Evolutionary conservation across 768 basidiomycete species (phyloP), one percentile per base, ranked within the genome.

Genomic region (Trametes meyenii): DNA sequence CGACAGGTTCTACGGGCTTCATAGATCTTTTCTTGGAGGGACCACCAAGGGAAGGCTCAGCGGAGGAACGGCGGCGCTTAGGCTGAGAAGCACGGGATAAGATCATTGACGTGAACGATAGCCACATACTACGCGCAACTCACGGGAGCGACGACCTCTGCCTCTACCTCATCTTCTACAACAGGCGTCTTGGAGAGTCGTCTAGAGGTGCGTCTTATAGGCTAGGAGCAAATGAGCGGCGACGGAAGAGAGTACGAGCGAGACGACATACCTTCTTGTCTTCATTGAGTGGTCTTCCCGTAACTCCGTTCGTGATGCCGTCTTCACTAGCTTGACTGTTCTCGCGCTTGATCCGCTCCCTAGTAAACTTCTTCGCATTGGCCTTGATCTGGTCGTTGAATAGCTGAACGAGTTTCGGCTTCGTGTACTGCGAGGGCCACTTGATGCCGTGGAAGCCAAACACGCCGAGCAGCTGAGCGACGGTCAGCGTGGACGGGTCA

Each of bases 241-340:
- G 59, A 44, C 35, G 64, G 52, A 46, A 44, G 17, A 40, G 40
- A 24, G 21, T 33, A 56, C 42, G 48, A 43, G 58, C 54, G 23
- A 7, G 14, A 13, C 51, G 48, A 60, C 63, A 33, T 13, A 85
- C 86, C 77, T 81, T 82, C 50, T 71, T 68, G 50, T 73, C 76
- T 46, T 76, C 79, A 67, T 74, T 78, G 61, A 94, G 73, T 38
- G 82, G 87, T 70, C 81, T 74, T n/a, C 92, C 92, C 7, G 92
- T 93, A n/a, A 86, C 63, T 21, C 92, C 92, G 72, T 94, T 90
- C 40, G 78, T 85, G 54, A 94, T 94, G 5, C 92, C 92, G 58
- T 91, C 87, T 62, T 90, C 89, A 68, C 90, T 93, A 5, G 93
- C 86, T 52, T 81, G 72, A 64, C 89, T 92, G 53, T 85, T 86